Conservation (phyloP, 129 eudicot genomes). For the Artemisia argyi region DNA sequence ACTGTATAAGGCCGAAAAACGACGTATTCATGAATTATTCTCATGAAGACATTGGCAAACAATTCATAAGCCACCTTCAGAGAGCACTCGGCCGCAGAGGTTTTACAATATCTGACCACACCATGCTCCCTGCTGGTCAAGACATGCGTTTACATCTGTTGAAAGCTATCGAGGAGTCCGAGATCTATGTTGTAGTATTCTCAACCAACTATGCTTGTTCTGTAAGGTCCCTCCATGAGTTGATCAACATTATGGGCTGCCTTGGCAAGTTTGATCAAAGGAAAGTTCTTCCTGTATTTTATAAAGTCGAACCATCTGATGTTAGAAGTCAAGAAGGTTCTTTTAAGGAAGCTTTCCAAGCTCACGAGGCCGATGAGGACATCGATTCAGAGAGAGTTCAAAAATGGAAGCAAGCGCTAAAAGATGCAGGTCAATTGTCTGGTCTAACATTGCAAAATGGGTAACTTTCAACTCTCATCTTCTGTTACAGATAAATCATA, state of each 20-base stretch:
- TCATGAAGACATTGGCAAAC: too few relatives aligned
- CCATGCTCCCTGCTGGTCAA: too few relatives aligned
- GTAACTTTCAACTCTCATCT: background rate
- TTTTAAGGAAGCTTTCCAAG: background rate
- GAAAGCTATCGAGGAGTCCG: too few relatives aligned
- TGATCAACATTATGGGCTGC: background rate
- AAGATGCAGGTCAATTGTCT: background rate
- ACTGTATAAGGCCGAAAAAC: too few relatives aligned
- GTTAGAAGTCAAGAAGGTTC: background rate
- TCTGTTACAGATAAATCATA: too few relatives aligned
- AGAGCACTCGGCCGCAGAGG: too few relatives aligned
- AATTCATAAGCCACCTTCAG: too few relatives aligned
- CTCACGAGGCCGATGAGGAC: background rate
- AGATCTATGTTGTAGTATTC: background rate
- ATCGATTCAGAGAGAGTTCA: background rate
- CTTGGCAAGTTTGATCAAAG: background rate
- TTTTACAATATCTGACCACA: too few relatives aligned
- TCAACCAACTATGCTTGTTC: background rate
- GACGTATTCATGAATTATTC: too few relatives aligned
- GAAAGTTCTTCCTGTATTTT: background rate
- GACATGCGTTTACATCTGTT: too few relatives aligned
- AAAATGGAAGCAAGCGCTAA: background rate
- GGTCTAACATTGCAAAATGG: background rate
- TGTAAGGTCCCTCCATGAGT: background rate
- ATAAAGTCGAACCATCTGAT: background rate